These are phyloP conservation scores for Yamadazyma philogaea DNA, from an alignment of 805 yeast species.

Conservation along the genomic window DNA sequence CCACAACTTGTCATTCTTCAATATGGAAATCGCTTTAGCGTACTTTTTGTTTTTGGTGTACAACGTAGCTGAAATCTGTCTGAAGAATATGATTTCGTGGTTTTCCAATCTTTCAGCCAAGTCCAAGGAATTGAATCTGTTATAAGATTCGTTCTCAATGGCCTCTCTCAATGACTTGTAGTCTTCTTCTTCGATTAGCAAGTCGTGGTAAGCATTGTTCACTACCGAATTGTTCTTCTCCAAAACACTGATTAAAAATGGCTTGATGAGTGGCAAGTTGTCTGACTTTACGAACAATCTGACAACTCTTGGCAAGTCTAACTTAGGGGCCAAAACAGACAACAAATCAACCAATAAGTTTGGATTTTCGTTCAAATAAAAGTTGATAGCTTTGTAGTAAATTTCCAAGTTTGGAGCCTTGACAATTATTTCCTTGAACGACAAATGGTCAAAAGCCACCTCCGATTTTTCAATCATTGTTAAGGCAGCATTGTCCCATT, in stretches of 20 bases:
- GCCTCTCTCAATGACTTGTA: constrained; percentile 83
- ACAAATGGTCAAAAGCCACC: constrained; percentile 86
- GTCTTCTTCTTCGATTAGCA: constrained; percentile 95
- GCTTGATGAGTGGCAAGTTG: constrained; percentile 92
- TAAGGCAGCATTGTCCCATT: constrained; percentile 97
- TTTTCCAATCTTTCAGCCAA: constrained; percentile 90
- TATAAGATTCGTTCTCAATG: constrained; percentile 73
- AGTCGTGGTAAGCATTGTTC: constrained; percentile 91
- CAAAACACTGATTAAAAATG: constrained; percentile 88
- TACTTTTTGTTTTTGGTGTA: constrained; percentile 94
- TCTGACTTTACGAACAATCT: constrained; percentile 93
- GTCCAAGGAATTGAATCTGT: constrained; percentile 88
- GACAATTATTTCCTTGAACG: constrained; percentile 91
- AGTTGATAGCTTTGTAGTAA: constrained; percentile 94
- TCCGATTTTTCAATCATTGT: constrained; percentile 95
- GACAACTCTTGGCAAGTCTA: constrained; percentile 92
- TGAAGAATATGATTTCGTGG: constrained; percentile 86
- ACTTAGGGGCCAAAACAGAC: constrained; percentile 78
- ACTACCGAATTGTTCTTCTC: constrained; percentile 88
- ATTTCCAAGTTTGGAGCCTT: constrained; percentile 96
- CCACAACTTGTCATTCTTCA: constrained; percentile 93
- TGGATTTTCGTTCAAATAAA: constrained; percentile 90
- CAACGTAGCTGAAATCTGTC: constrained; percentile 92
- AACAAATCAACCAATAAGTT: constrained; percentile 83
- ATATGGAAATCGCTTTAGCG: constrained; percentile 80